Evolutionary conservation across 2,329 filamentous ascomycete genomes (phyloP).

Genomic region (Colletotrichum sp.): DNA sequence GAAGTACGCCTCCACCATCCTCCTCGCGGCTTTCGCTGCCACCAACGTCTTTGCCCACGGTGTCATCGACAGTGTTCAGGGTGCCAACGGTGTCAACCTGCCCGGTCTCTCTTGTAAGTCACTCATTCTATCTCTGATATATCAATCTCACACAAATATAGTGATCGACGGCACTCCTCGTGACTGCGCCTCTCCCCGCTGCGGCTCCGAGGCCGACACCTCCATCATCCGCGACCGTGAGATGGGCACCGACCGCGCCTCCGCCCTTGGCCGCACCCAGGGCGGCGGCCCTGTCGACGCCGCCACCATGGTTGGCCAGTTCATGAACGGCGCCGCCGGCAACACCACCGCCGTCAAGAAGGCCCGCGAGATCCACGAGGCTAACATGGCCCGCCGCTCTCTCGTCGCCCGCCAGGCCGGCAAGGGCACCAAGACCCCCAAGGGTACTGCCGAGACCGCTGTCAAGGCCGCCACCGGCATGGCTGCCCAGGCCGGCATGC

Average conservation of each 20-base stretch:
- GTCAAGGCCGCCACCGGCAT: conserved; percentile 60
- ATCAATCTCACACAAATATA: conserved; percentile 22
- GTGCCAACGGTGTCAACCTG: conserved; percentile 67
- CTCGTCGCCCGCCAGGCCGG: conserved; percentile 17
- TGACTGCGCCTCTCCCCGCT: conserved; percentile 65
- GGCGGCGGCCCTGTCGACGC: conserved; percentile 64
- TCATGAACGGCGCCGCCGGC: conserved; percentile 54
- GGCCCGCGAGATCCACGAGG: conserved; percentile 43
- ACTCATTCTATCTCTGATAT: not conserved
- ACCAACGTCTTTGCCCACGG: conserved; percentile 62
- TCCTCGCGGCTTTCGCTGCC: conserved; percentile 38
- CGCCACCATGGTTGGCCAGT: conserved; percentile 58
- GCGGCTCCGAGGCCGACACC: conserved; percentile 70
- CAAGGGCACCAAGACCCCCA: conserved; percentile 21
- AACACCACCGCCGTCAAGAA: conserved; percentile 44
- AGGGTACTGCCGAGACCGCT: conserved; percentile 48
- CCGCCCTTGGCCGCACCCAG: conserved; percentile 68
- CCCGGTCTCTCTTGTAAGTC: conserved; percentile 51
- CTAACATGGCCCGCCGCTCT: conserved; percentile 37
- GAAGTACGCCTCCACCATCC: conserved; percentile 34
- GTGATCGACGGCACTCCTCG: conserved; percentile 71
- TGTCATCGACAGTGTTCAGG: conserved; percentile 59
- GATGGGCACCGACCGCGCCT: conserved; percentile 54
- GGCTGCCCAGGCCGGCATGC: conserved; percentile 71
- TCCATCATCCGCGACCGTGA: conserved; percentile 69